A percentile compares a stretch with the other conserved stretches of the same genome.
phyloP scores from a whole-genome alignment of 2,329 filamentous ascomycete genomes.

The Aaosphaeria pasadenensis region DNA sequence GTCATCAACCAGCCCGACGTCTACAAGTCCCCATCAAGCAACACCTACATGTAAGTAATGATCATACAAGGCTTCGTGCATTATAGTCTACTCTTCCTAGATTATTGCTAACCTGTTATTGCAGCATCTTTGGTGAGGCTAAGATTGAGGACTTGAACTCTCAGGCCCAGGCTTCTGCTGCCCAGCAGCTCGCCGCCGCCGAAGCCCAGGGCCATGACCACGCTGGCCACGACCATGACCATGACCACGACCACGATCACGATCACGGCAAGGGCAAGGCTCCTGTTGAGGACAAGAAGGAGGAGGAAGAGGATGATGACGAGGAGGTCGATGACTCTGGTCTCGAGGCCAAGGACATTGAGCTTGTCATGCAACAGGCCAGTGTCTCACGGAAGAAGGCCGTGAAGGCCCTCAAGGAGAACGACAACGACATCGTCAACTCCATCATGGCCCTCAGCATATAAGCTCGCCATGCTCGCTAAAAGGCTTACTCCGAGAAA shows the following conservation, averaged over 20 bases:
- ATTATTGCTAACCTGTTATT: conserved; percentile 2
- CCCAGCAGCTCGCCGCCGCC: conserved; percentile 85
- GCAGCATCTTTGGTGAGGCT: conserved; percentile 97
- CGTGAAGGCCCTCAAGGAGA: conserved; percentile 97
- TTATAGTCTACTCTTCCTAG: conserved; percentile 12
- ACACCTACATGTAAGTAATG: conserved; percentile 92
- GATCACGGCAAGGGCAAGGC: conserved; percentile 67
- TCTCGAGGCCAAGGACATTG: conserved; percentile 98
- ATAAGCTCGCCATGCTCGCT: conserved; percentile 28
- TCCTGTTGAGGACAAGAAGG: conserved; percentile 60
- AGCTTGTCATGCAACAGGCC: conserved; percentile 97
- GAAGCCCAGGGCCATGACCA: conserved; percentile 66
- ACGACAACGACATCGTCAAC: conserved; percentile 99
- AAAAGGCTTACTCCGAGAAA: no score
- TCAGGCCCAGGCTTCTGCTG: conserved; percentile 91
- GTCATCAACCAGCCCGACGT: conserved; percentile 99
- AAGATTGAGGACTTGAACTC: conserved; percentile 99
- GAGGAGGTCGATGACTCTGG: conserved; percentile 95
- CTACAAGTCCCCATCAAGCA: conserved; percentile 98
- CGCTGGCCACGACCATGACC: conserved; percentile 69
- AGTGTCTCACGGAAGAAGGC: conserved; percentile 97
- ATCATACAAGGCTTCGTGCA: conserved; percentile 1
- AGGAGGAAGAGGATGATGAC: conserved; percentile 84
- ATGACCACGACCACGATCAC: conserved; percentile 66
- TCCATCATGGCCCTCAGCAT: conserved; percentile 92